Conservation (phyloP, 169 alveolate genomes). For the Babesia ovata region DNA sequence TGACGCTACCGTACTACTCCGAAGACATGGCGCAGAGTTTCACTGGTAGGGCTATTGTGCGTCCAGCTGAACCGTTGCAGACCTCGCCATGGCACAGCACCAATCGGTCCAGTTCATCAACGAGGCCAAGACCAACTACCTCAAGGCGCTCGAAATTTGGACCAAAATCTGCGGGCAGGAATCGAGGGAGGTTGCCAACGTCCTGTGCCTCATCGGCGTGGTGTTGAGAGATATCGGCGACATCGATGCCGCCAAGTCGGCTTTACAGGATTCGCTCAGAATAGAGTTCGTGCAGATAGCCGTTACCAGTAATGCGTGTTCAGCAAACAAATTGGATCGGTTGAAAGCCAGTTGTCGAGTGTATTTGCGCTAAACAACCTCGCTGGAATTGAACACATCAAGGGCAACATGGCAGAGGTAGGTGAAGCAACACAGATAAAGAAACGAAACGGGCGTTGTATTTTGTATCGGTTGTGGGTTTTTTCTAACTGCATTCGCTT, state of each 20-base stretch:
- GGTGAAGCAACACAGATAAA: not conserved
- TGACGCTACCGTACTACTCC: slow-evolving; percentile 51
- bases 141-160: slow-evolving; percentile 57
- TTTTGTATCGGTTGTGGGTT: too few species aligned
- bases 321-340: slow-evolving; percentile 14
- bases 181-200: slow-evolving; percentile 58
- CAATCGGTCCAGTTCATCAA: slow-evolving; percentile 54
- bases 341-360: slow-evolving; percentile 44
- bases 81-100: slow-evolving; percentile 66
- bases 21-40: slow-evolving; percentile 62
- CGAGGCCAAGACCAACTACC: slow-evolving; percentile 60
- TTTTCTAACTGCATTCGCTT: too few species aligned
- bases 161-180: slow-evolving; percentile 28
- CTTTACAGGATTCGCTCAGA: slow-evolving; percentile 48
- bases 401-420: slow-evolving; percentile 27
- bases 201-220: slow-evolving; percentile 51
- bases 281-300: slow-evolving; percentile 19
- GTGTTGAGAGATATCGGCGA: slow-evolving; percentile 60
- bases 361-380: slow-evolving; percentile 53
- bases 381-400: slow-evolving; percentile 45
- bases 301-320: not conserved
- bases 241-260: slow-evolving; percentile 46
- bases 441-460: too few species aligned
- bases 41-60: slow-evolving; percentile 11
- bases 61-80: not conserved